Base-by-base conservation (phyloP, 148 eudicot species). In the Arctostaphylos glauca region DNA sequence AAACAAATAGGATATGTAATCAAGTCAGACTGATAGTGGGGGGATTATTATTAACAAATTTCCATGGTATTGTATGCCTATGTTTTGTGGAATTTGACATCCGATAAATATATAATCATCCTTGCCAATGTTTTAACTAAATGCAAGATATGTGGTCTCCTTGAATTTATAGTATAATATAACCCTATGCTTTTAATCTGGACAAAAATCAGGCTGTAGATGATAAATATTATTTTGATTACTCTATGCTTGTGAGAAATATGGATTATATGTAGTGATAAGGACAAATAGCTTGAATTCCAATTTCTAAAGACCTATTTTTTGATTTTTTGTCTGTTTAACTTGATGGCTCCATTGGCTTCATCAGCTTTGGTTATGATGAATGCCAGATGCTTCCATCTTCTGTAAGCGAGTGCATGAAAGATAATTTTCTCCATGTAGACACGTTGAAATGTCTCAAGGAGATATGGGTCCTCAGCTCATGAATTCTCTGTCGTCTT, bases 381-480 rank as follows among this genome's bases (percentile, higher is more conserved):
- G 73, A 67, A 67, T 38, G 46, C 73, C 15, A 5, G 43, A 41
- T 68, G 74, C 74, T 68, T 68, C 74, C 74, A 31, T 68, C 74
- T 68, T 38, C 9, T 68, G 47, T 68, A 10, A 64, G 43, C 1
- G 41, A 64, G 70, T 23, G 15, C 41, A 25, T 25, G 38, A 10
- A 23, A 64, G 31, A 1, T 64, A 9, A 21, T 23, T 64, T 64
- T 64, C 41, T 64, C 70, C 70, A 23, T 64, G 41, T 64, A 41
- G 3, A 38, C 25, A 64, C 23, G 70, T 25, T 64, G 6, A 64
- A 23, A 8, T 64, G 14, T 64, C 23, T 23, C 70, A 10, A 19
- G 44, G 71, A 66, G 71, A 66, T 66, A 31, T 23, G 71, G 8
- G 9, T 23, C 41, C 70, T 64, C 10, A 50, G n/a, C 41, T 64